These are phyloP conservation scores for Exophiala phaeomuriformis DNA, from an alignment of 2,329 filamentous ascomycete species.

Conservation along the genomic window DNA sequence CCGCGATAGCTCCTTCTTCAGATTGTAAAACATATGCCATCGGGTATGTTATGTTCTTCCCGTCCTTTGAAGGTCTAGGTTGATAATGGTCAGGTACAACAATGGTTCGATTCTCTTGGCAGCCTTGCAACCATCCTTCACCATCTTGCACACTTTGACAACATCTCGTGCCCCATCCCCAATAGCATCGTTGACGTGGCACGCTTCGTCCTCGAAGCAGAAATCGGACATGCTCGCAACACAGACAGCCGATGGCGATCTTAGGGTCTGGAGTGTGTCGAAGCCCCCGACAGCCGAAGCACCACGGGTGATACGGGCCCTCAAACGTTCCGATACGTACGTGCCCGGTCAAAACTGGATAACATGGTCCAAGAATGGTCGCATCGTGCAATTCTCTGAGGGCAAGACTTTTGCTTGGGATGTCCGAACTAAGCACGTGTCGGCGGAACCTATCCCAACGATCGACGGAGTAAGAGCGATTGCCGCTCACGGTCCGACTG, in stretches of 20 bases:
- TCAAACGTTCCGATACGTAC: conserved; percentile 63
- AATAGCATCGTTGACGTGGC: conserved; percentile 83
- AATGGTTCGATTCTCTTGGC: conserved; percentile 92
- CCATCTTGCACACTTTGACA: conserved; percentile 84
- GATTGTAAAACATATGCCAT: conserved; percentile 95
- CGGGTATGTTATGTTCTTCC: conserved; percentile 50
- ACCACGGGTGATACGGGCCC: conserved; percentile 79
- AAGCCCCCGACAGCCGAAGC: conserved; percentile 66
- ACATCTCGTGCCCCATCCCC: conserved; percentile 78
- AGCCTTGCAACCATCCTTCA: conserved; percentile 82
- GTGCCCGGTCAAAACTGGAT: conserved; percentile 83
- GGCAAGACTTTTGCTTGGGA: conserved; percentile 94
- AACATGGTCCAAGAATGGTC: conserved; percentile 95
- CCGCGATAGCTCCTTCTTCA: conserved; percentile 77
- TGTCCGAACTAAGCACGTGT: conserved; percentile 94
- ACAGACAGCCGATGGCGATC: conserved; percentile 82
- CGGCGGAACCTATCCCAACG: conserved; percentile 80
- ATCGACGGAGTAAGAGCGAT: conserved; percentile 73
- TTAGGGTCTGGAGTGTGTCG: conserved; percentile 92
- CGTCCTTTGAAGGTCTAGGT: background rate
- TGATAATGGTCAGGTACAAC: conserved; percentile 59
- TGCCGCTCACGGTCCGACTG: conserved; percentile 80
- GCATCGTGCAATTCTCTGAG: conserved; percentile 86
- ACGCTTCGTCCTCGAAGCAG: conserved; percentile 89
- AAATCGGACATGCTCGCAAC: conserved; percentile 97